phyloP scores from a whole-genome alignment of 164 flowering plant species.

The Magnolia kwangsiensis region DNA sequence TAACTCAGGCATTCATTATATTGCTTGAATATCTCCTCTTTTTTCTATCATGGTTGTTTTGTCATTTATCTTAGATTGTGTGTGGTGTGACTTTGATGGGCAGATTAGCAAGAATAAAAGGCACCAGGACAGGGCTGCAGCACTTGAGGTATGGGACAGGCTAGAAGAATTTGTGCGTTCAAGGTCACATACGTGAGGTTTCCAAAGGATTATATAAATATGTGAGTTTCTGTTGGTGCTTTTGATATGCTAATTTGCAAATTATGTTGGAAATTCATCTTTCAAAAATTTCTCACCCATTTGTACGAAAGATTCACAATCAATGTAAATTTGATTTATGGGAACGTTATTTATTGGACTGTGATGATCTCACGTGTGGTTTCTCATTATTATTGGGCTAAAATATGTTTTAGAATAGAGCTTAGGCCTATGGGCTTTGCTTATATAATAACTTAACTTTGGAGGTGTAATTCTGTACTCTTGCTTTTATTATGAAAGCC shows the following conservation, averaged over 20 bases:
- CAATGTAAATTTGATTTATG: not conserved
- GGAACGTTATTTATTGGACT: not conserved
- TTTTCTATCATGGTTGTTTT: not conserved
- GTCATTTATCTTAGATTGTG: not conserved
- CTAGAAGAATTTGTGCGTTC: conserved; percentile 90
- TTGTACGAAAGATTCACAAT: not conserved
- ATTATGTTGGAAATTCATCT: conserved; percentile 3
- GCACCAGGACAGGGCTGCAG: conserved; percentile 98
- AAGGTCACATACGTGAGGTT: conserved; percentile 66
- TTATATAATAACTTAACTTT: too few species aligned
- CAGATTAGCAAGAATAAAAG: conserved; percentile 98
- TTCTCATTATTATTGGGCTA: too few species aligned
- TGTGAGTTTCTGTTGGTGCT: not conserved
- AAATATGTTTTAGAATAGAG: too few species aligned
- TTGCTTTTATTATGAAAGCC: too few species aligned
- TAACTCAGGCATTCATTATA: not conserved
- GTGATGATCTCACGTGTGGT: too few species aligned
- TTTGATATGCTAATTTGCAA: not conserved
- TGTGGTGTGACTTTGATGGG: conserved; percentile 8
- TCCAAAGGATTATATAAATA: not conserved
- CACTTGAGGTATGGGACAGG: conserved; percentile 95
- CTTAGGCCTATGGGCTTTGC: too few species aligned
- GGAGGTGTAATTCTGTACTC: too few species aligned
- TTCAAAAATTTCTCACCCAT: not conserved
- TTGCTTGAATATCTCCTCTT: not conserved